Evolutionary conservation across 2,329 filamentous ascomycete genomes (phyloP).

Genomic region (Cercospora sojina): DNA sequence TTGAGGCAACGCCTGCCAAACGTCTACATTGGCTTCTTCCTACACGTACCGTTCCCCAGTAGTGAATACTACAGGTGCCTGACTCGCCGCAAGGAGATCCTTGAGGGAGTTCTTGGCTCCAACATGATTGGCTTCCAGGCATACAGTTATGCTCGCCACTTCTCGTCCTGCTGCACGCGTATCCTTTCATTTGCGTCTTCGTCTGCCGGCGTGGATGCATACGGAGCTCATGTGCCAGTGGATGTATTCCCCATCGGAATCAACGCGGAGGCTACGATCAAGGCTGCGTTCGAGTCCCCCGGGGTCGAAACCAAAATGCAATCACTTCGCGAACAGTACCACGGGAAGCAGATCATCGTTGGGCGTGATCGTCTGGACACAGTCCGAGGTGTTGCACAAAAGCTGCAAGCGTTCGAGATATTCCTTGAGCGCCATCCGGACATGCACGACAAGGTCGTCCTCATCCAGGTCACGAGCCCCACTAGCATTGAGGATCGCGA

Average conservation of each 20-base stretch:
- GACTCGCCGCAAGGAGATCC: conserved; percentile 80
- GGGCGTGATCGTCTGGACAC: conserved; percentile 92
- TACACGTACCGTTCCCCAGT: conserved; percentile 92
- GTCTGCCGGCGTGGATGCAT: conserved; percentile 79
- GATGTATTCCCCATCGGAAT: conserved; percentile 95
- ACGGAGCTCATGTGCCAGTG: conserved; percentile 83
- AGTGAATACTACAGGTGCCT: conserved; percentile 92
- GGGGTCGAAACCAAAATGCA: conserved; percentile 70
- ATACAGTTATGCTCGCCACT: conserved; percentile 91
- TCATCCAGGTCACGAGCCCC: conserved; percentile 86
- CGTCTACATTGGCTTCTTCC: conserved; percentile 91
- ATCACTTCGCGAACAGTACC: conserved; percentile 72
- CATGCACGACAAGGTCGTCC: conserved; percentile 86
- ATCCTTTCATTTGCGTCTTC: conserved; percentile 89
- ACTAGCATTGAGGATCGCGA: conserved; percentile 68
- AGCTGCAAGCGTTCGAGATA: conserved; percentile 88
- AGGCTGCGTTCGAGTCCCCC: conserved; percentile 65
- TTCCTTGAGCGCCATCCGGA: conserved; percentile 89
- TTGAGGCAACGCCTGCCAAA: conserved; percentile 81
- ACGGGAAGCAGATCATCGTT: conserved; percentile 92
- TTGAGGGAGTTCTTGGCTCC: conserved; percentile 84
- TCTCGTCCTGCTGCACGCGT: conserved; percentile 88
- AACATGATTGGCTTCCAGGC: conserved; percentile 96
- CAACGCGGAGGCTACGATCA: conserved; percentile 76
- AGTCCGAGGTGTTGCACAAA: conserved; percentile 90